A percentile compares a stretch with the other conserved stretches of the same genome.
These are phyloP conservation scores for Antrodiella citrinella DNA, from an alignment of 768 basidiomycete species.

Conservation along the genomic window DNA sequence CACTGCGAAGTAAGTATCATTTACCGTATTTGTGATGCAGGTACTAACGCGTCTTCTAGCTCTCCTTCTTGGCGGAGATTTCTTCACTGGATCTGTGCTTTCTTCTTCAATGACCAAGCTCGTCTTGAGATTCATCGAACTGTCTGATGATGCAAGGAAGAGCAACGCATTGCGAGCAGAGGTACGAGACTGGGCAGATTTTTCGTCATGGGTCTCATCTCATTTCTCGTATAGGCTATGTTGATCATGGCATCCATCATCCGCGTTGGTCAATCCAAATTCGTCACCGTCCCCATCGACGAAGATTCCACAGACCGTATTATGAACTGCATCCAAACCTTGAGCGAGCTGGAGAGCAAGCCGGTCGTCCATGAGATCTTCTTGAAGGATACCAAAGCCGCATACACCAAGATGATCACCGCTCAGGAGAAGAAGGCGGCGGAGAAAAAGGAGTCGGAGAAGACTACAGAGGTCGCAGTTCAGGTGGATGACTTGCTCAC, in stretches of 20 bases:
- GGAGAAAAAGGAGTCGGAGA: conserved; percentile 85
- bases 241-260: conserved; percentile 96
- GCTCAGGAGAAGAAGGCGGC: conserved; percentile 93
- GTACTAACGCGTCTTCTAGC: conserved; percentile 32
- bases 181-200: conserved; percentile 30
- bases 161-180: conserved; percentile 81
- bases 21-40: too few relatives aligned
- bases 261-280: conserved; percentile 95
- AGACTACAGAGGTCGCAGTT: conserved; percentile 53
- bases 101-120: conserved; percentile 87
- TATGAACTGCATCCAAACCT: conserved; percentile 89
- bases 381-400: conserved; percentile 80
- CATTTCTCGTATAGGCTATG: conserved; percentile 56
- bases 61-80: conserved; percentile 89
- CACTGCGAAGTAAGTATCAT: conserved; percentile 57
- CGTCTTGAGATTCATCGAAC: conserved; percentile 61
- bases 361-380: conserved; percentile 61
- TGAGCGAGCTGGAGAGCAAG: conserved; percentile 66
- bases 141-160: conserved; percentile 39
- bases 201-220: not conserved
- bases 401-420: conserved; percentile 91
- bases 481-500: conserved; percentile 90
- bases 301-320: conserved; percentile 97
- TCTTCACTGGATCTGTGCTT: conserved; percentile 92
- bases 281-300: conserved; percentile 90